A percentile compares a stretch with the other conserved stretches of the same genome.
phyloP scores from a whole-genome alignment of 768 basidiomycete genomes.

The Rossbeevera mucosa region DNA sequence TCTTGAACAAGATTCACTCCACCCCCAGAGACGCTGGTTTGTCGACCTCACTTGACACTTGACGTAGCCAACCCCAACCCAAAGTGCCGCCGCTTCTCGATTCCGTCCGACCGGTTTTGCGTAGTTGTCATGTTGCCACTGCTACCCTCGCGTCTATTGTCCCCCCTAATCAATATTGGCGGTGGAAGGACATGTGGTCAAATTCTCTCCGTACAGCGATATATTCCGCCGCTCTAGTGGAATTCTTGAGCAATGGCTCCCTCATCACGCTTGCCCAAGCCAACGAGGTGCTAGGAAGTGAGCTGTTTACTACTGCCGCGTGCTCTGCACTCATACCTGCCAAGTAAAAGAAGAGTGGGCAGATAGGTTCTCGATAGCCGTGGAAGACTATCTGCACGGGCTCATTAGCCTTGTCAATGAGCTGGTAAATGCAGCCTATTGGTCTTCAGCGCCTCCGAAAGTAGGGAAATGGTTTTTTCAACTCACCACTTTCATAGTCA shows the following conservation, averaged over 20 bases:
- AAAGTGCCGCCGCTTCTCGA: slow-evolving; percentile 60
- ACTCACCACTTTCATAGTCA: slow-evolving; percentile 44
- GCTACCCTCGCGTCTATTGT: slow-evolving; percentile 53
- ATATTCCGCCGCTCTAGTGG: slow-evolving; percentile 60
- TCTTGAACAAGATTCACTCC: slow-evolving; percentile 76
- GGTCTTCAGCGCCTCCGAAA: not conserved
- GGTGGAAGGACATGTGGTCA: slow-evolving; percentile 82
- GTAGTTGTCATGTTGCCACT: slow-evolving; percentile 48
- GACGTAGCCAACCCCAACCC: slow-evolving; percentile 6
- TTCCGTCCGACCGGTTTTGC: slow-evolving; percentile 50
- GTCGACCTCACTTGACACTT: slow-evolving; percentile 22
- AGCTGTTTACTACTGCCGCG: slow-evolving; percentile 26
- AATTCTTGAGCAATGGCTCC: slow-evolving; percentile 56
- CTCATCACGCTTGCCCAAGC: slow-evolving; percentile 55
- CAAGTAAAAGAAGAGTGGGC: slow-evolving; percentile 69
- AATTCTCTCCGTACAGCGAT: slow-evolving; percentile 63
- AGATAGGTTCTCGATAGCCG: slow-evolving; percentile 56
- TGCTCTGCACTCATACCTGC: slow-evolving; percentile 3
- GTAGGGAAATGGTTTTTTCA: not conserved
- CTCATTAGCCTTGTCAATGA: slow-evolving; percentile 77
- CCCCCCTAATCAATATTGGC: slow-evolving; percentile 74
- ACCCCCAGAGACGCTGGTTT: slow-evolving; percentile 58
- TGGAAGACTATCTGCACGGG: slow-evolving; percentile 80
- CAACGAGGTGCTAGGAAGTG: slow-evolving; percentile 61
- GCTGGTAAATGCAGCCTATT: slow-evolving; percentile 45